Evolutionary conservation across 305 asterid genomes (phyloP).

Genomic region (Fraxinus albicans): DNA sequence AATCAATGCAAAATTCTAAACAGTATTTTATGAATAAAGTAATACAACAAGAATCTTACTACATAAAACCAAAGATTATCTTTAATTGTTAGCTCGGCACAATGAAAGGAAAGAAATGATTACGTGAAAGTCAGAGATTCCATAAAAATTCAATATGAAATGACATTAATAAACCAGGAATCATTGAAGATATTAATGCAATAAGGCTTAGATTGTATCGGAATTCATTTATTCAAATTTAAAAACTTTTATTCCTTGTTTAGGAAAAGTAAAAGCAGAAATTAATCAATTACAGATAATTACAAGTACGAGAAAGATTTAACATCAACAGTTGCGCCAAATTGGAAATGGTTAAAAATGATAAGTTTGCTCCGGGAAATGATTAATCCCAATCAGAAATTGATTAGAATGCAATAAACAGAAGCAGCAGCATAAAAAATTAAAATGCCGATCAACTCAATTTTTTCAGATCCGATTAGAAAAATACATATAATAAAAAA

Average conservation of each 20-base stretch:
- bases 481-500: background rate
- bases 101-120: background rate
- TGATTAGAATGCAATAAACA: background rate
- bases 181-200: background rate
- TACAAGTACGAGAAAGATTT: conserved; percentile 3
- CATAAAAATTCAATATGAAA: background rate
- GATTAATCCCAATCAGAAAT: conserved; percentile 7
- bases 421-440: background rate
- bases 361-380: conserved; percentile 10
- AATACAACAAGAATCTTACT: background rate
- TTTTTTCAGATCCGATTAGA: conserved; percentile 21
- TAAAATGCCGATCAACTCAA: conserved; percentile 17
- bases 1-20: conserved; percentile 3
- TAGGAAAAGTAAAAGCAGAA: background rate
- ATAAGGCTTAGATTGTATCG: background rate
- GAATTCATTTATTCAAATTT: background rate
- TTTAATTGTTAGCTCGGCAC: background rate
- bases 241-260: background rate
- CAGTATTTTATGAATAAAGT: conserved; percentile 3
- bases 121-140: background rate
- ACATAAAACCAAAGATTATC: background rate
- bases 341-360: background rate
- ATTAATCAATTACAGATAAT: conserved; percentile 4
- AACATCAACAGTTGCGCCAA: conserved; percentile 7
- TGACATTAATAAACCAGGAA: background rate